Conservation (phyloP, 371 early-diverging fungal genomes). For the Mortierella sp. region DNA sequence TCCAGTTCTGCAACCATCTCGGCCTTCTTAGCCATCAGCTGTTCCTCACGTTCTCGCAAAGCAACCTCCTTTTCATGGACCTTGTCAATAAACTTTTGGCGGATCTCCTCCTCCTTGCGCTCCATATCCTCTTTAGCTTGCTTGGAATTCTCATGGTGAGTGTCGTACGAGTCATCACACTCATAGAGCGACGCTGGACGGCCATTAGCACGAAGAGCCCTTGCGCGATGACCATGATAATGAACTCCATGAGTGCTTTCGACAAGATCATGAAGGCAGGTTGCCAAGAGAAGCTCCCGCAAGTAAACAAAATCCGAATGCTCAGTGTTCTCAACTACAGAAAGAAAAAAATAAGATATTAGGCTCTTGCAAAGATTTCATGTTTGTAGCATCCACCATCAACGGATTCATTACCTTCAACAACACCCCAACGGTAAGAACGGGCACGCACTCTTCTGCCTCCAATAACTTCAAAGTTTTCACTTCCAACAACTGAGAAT, state of each 20-base stretch:
- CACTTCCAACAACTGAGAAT: conserved; percentile 94
- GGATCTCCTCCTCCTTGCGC: conserved; percentile 80
- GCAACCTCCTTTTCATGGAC: conserved; percentile 82
- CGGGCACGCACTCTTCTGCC: conserved; percentile 88
- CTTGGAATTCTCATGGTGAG: conserved; percentile 69
- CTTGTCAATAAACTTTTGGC: conserved; percentile 76
- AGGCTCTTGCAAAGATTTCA: not conserved
- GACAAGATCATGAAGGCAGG: conserved; percentile 86
- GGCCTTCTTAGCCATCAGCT: conserved; percentile 60
- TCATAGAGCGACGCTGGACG: conserved; percentile 81
- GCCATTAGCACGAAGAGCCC: conserved; percentile 68
- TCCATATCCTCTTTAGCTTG: conserved; percentile 76
- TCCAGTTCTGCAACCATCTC: conserved; percentile 74
- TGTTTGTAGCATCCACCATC: not conserved
- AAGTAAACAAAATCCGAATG: conserved; percentile 92
- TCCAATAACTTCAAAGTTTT: conserved; percentile 76
- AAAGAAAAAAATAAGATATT: not conserved
- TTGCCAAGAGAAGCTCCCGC: conserved; percentile 76
- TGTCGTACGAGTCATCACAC: conserved; percentile 83
- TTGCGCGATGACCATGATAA: conserved; percentile 84
- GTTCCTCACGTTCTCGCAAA: conserved; percentile 76
- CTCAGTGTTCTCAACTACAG: conserved; percentile 84
- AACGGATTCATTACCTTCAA: conserved; percentile 79
- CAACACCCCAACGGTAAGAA: conserved; percentile 98
- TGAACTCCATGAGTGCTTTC: conserved; percentile 84